Percentiles rank a stretch among this genome's conserved stretches.
These are phyloP conservation scores for Xanthoconium separans DNA, from an alignment of 1,284 basidiomycete genomes.

Conservation along the genomic window DNA sequence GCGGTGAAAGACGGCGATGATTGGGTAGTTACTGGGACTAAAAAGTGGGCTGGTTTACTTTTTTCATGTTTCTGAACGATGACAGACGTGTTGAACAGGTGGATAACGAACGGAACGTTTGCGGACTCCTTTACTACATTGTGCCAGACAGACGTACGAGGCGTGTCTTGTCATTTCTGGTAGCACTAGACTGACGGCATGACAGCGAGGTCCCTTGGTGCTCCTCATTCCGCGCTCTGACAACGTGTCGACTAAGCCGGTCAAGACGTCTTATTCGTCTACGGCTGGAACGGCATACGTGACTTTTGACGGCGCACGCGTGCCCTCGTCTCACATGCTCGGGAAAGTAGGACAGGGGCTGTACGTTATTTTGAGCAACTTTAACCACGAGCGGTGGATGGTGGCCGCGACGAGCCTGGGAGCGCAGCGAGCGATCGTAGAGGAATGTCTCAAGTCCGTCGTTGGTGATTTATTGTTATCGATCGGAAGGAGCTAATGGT, in stretches of 20 bases:
- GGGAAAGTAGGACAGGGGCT: slow-evolving; percentile 86
- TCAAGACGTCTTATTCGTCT: slow-evolving; percentile 88
- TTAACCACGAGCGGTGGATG: slow-evolving; percentile 89
- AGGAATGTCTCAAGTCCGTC: slow-evolving; percentile 75
- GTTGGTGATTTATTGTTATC: background rate
- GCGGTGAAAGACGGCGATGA: slow-evolving; percentile 82
- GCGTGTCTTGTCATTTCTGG: background rate
- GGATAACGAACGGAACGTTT: slow-evolving; percentile 92
- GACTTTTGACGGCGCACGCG: slow-evolving; percentile 88
- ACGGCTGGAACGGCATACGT: slow-evolving; percentile 91
- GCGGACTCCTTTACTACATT: slow-evolving; percentile 80
- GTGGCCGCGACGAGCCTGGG: slow-evolving; percentile 72
- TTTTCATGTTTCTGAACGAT: background rate
- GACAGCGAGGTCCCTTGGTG: slow-evolving; percentile 78
- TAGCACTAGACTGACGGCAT: slow-evolving; percentile 6
- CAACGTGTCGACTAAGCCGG: slow-evolving; percentile 85
- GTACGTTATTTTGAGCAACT: slow-evolving; percentile 83
- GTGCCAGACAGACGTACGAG: slow-evolving; percentile 60
- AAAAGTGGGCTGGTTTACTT: slow-evolving; percentile 50
- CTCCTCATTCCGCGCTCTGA: slow-evolving; percentile 81
- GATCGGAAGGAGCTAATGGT: slow-evolving; percentile 1
- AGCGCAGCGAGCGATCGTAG: slow-evolving; percentile 69
- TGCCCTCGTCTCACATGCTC: slow-evolving; percentile 84
- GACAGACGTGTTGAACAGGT: slow-evolving; percentile 43
- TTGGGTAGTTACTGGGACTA: slow-evolving; percentile 88